Conservation (phyloP, 352 stramenopile genomes). For the Phytophthora vignae region DNA sequence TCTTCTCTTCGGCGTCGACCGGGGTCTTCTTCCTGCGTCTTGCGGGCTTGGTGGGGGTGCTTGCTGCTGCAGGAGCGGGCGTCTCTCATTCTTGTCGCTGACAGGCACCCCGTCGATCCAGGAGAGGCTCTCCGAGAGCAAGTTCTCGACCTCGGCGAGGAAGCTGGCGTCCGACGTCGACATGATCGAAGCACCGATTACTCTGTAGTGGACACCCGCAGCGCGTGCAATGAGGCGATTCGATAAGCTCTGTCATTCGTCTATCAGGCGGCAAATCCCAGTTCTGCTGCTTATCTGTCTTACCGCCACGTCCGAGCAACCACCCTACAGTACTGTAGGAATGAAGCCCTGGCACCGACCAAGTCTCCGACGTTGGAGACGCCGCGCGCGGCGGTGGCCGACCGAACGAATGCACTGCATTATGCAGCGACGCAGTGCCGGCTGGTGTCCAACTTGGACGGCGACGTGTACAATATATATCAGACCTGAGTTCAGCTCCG, state of each 20-base stretch:
- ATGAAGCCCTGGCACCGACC: background rate
- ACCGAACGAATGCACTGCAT: too few relatives aligned
- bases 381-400: too few relatives aligned
- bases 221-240: background rate
- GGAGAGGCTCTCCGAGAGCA: background rate
- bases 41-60: background rate
- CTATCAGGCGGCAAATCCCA: background rate
- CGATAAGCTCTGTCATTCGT: background rate
- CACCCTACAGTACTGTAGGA: too few relatives aligned
- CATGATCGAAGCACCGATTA: background rate
- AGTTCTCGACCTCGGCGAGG: background rate
- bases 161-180: background rate
- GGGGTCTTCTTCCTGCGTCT: background rate
- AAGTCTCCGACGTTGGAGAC: background rate
- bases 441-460: too few relatives aligned
- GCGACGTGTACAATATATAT: too few relatives aligned
- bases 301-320: too few relatives aligned
- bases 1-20: background rate
- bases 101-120: background rate
- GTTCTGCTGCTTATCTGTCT: too few relatives aligned
- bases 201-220: background rate
- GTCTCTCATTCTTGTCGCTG: background rate
- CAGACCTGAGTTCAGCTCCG: too few relatives aligned
- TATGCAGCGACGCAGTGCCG: background rate
- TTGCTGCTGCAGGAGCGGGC: background rate